A percentile compares a stretch with the other conserved stretches of the same genome.
These are phyloP conservation scores for Nakaseomyces glabratus DNA, from an alignment of 1,139 yeast species.

Conservation along the genomic window DNA sequence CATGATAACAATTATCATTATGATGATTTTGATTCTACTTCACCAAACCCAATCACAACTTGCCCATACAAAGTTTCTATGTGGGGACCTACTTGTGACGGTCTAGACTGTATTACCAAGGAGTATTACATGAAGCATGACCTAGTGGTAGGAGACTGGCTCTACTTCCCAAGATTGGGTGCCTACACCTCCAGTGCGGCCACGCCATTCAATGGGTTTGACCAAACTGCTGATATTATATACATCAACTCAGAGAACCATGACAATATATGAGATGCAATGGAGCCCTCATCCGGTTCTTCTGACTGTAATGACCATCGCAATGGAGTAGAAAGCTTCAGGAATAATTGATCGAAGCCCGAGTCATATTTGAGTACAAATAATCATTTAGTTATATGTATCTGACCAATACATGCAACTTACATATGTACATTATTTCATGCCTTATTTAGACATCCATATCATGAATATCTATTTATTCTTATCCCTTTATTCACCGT, in stretches of 20 bases:
- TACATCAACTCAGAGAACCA: slow-evolving; percentile 40
- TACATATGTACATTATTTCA: too few relatives aligned
- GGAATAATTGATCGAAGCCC: too few relatives aligned
- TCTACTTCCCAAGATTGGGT: slow-evolving; percentile 74
- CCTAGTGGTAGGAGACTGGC: slow-evolving; percentile 83
- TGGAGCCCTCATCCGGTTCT: too few relatives aligned
- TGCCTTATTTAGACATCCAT: too few relatives aligned
- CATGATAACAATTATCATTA: slow-evolving; percentile 45
- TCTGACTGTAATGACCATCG: too few relatives aligned
- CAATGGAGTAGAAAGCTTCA: too few relatives aligned
- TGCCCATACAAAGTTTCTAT: slow-evolving; percentile 46
- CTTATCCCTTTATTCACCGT: too few relatives aligned
- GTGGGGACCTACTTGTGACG: slow-evolving; percentile 99
- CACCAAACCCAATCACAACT: slow-evolving; percentile 7
- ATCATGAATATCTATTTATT: too few relatives aligned
- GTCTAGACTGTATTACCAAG: slow-evolving; percentile 72
- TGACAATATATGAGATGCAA: too few relatives aligned
- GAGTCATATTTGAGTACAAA: too few relatives aligned
- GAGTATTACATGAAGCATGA: slow-evolving; percentile 46
- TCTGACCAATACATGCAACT: too few relatives aligned
- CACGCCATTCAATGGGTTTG: slow-evolving; percentile 82
- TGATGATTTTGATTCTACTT: slow-evolving; percentile 26
- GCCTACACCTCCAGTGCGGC: slow-evolving; percentile 94
- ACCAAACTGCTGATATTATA: slow-evolving; percentile 47
- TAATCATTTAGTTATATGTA: too few relatives aligned